These are phyloP conservation scores for Centaurea solstitialis DNA, from an alignment of 129 eudicot genomes.

Conservation along the genomic window DNA sequence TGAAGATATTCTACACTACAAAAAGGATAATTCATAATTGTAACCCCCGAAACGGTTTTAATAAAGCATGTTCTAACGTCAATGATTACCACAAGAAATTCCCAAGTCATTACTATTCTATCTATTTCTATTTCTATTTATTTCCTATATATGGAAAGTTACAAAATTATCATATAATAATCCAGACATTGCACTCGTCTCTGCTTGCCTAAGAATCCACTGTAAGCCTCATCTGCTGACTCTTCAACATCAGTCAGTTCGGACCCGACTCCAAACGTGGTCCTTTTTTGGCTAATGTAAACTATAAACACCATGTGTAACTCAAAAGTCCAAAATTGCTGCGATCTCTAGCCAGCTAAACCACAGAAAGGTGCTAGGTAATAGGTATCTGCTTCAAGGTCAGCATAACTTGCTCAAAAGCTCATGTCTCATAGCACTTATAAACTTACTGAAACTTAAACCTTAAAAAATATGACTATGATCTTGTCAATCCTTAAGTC, in stretches of 20 bases:
- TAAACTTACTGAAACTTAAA: not conserved
- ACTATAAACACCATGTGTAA: not conserved
- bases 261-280: not conserved
- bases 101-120: not conserved
- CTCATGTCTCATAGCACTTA: not conserved
- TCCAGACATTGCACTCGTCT: not conserved
- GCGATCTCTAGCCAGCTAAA: not conserved
- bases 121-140: not conserved
- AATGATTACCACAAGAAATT: not conserved
- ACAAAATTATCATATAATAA: not conserved
- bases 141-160: not conserved
- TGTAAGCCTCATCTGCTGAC: not conserved
- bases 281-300: not conserved
- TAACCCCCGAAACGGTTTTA: not conserved
- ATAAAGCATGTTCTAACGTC: not conserved
- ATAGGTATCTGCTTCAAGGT: not conserved
- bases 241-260: not conserved
- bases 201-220: not conserved
- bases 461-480: not conserved
- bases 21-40: not conserved
- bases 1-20: not conserved
- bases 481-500: not conserved
- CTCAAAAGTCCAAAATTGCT: not conserved
- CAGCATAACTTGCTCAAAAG: not conserved
- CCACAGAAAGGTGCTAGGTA: not conserved